phyloP scores from a whole-genome alignment of 2,329 filamentous ascomycete genomes.

The Cladosporium colombiae region DNA sequence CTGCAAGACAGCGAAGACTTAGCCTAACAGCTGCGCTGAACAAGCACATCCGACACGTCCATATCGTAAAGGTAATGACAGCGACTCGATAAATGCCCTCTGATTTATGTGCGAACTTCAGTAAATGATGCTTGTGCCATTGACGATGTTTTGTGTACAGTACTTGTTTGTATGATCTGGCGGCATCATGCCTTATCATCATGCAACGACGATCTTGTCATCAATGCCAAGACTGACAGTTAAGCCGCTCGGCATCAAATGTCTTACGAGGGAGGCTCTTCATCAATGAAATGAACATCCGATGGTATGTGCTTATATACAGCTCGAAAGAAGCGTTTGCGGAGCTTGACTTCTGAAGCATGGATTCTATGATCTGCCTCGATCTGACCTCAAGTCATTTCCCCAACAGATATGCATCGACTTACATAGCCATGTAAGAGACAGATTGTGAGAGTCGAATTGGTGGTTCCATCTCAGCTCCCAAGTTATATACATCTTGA shows the following conservation, averaged over 20 bases:
- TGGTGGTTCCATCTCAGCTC: neutral
- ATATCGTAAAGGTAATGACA: neutral
- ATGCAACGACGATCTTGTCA: neutral
- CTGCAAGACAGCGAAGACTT: neutral
- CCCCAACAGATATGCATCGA: neutral
- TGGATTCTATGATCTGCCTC: neutral
- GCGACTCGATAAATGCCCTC: neutral
- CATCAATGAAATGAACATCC: neutral
- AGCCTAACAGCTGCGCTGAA: neutral
- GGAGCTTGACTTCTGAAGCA: neutral
- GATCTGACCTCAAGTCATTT: neutral
- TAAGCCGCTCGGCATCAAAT: neutral
- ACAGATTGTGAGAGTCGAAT: neutral
- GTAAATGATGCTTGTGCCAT: neutral
- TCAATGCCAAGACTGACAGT: neutral
- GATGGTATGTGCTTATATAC: neutral
- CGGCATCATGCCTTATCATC: neutral
- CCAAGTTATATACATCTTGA: neutral
- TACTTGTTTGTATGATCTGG: neutral
- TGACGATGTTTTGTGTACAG: neutral
- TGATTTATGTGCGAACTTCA: neutral
- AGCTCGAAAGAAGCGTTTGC: neutral
- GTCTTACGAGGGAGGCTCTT: neutral
- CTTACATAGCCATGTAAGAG: neutral
- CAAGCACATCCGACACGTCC: neutral